Conservation (phyloP, 1,139 yeast genomes). For the Sugiyamaella novakii region DNA sequence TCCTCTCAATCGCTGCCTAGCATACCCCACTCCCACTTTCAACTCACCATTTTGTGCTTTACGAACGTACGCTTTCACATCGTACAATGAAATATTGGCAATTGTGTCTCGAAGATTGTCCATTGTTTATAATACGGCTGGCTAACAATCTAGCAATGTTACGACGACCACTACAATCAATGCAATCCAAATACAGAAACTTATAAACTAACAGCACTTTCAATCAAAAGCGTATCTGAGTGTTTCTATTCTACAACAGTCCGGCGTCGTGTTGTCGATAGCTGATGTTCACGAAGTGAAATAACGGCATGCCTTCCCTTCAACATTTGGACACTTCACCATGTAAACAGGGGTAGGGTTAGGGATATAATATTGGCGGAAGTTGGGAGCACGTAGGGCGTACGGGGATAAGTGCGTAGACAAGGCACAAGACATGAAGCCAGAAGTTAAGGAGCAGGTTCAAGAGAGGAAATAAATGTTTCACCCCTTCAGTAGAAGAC, state of each 20-base stretch:
- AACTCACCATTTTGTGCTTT: constrained; percentile 85
- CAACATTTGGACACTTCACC: constrained; percentile 10
- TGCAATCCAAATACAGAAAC: too few species aligned
- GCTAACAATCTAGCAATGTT: not conserved
- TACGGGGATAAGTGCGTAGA: constrained; percentile 3
- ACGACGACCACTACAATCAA: too few species aligned
- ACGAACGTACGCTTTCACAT: constrained; percentile 95
- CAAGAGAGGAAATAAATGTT: too few species aligned
- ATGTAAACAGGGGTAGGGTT: constrained; percentile 2
- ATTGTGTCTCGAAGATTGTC: constrained; percentile 71
- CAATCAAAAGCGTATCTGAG: too few species aligned
- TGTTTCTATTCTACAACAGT: too few species aligned
- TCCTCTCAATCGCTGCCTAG: too few species aligned
- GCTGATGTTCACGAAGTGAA: not conserved
- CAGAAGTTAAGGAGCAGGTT: not conserved
- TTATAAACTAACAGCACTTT: too few species aligned
- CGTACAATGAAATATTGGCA: constrained; percentile 83
- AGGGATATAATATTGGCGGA: too few species aligned
- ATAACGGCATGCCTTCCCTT: constrained; percentile 1
- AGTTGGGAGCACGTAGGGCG: not conserved
- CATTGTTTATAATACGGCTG: constrained; percentile 44
- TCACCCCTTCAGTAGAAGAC: too few species aligned
- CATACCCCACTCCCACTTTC: not conserved
- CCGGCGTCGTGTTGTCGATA: too few species aligned
- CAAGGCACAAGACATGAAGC: not conserved